A percentile compares a stretch with the other conserved stretches of the same genome.
Evolutionary conservation across 2,329 filamentous ascomycete genomes (phyloP).

Genomic region (Ascochyta rabiei): DNA sequence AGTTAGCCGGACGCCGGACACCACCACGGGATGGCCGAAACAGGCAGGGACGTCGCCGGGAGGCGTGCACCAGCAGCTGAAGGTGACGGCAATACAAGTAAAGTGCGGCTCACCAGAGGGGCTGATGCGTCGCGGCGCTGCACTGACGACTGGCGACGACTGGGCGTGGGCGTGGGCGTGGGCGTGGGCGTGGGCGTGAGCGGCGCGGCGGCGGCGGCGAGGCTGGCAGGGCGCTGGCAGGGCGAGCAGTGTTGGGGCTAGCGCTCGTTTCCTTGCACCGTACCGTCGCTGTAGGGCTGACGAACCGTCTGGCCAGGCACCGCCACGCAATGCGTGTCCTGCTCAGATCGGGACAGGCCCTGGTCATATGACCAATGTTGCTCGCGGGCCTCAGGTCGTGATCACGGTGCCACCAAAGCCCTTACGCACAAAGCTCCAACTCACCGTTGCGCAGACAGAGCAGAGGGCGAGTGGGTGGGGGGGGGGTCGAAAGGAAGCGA

Average conservation of each 20-base stretch:
- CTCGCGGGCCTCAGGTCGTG: constrained; percentile 19
- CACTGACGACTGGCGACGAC: not conserved
- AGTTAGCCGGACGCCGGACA: constrained; percentile 25
- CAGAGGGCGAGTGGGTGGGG: constrained; percentile 18
- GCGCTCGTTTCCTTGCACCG: constrained; percentile 14
- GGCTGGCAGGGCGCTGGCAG: constrained; percentile 20
- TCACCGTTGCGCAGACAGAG: constrained; percentile 24
- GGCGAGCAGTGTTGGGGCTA: constrained; percentile 10
- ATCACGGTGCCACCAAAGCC: constrained; percentile 40
- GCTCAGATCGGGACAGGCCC: constrained; percentile 7
- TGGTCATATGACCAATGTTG: constrained; percentile 21
- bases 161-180: too few species aligned
- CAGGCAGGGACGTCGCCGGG: constrained; percentile 24
- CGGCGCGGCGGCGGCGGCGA: constrained; percentile 17
- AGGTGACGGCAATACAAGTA: not conserved
- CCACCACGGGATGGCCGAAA: constrained; percentile 33
- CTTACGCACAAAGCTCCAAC: constrained; percentile 26
- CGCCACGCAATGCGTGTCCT: constrained; percentile 27
- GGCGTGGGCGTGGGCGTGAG: not conserved
- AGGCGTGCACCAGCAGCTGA: constrained; percentile 14
- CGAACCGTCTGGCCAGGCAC: constrained; percentile 27
- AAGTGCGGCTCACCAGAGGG: constrained; percentile 19
- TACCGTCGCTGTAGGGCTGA: constrained; percentile 6
- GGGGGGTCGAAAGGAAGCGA: constrained; percentile 22
- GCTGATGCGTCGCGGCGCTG: constrained; percentile 15